These are phyloP conservation scores for Mycosphaerella sp. DNA, from an alignment of 2,329 filamentous ascomycete species.

Conservation along the genomic window DNA sequence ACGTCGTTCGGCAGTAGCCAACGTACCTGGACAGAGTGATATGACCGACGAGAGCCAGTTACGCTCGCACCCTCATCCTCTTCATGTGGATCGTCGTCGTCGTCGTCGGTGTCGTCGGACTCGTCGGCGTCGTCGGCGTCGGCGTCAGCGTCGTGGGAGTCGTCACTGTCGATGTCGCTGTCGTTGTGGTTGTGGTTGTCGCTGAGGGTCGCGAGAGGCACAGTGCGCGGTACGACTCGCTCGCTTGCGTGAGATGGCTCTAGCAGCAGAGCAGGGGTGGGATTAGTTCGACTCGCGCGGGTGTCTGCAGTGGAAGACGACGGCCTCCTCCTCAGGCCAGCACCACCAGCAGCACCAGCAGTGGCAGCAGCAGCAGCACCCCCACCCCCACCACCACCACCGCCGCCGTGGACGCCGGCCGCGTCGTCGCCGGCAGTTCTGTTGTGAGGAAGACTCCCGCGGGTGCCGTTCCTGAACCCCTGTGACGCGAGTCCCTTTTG, in stretches of 20 bases:
- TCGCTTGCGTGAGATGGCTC: conserved; percentile 1
- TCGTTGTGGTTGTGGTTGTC: neutral
- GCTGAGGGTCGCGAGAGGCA: neutral
- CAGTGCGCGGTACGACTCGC: neutral
- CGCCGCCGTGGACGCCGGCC: neutral
- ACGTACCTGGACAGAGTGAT: conserved; percentile 30
- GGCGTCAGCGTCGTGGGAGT: conserved; percentile 1
- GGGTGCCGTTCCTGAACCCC: neutral
- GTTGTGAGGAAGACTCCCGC: neutral
- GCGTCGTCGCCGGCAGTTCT: neutral
- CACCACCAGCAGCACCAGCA: neutral
- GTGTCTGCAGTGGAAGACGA: neutral
- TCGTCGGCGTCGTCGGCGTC: neutral
- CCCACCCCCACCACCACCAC: neutral
- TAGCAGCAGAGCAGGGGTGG: conserved; percentile 4
- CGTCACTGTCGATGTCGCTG: neutral
- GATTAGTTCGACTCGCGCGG: neutral
- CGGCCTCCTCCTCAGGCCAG: neutral
- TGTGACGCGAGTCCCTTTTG: neutral
- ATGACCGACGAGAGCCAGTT: conserved; percentile 26
- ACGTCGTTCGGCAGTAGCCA: neutral
- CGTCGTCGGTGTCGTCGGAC: neutral
- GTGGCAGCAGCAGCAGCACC: neutral
- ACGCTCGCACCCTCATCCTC: conserved; percentile 31
- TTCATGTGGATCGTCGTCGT: conserved; percentile 17